Base-by-base conservation (phyloP, 306 rosid genomes). In the Boehmeria nivea region DNA sequence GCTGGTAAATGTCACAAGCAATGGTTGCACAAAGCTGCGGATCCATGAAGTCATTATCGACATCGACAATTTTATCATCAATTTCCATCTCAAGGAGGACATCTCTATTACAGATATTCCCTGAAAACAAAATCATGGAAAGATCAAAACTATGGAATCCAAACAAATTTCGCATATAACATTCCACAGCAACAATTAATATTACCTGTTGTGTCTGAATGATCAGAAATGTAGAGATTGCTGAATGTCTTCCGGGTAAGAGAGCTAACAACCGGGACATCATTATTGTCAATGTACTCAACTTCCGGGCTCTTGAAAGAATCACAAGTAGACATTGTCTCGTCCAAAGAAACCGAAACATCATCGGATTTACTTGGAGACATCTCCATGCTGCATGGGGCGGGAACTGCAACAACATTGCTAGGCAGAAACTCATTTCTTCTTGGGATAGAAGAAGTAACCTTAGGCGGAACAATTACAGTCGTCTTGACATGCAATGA, bases 1-100 rank as follows among this genome's bases (percentile, higher is more conserved):
- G 95, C 76, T 82, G 79, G 85, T 91, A 91, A 60, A 91, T 91
- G 50, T 91, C 98, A 81, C 98, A 87, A 67, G 98, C 96, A 69
- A 78, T 74, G 42, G 96, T 61, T 21, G 98, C 85, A 77, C 96
- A 91, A 8, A 82, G 77, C 68, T 87, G 98, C 0, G 98, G 96
- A 73, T 91, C 98, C 72, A 58, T 68, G 75, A 65, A 72, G 67
- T 78, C 65, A 8, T 63, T 77, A 71, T 91, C 96, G 1, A 91
- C 70, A 71, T 82, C 74, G 16, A 78, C 74, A 60, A 82, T 31
- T 17, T 70, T 70, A 42, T 76, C 78, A 21, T 79, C 84, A 13
- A 69, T 75, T 64, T 82, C 93, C 76, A 81, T 66, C 36, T 78
- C 84, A 34, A 72, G 72, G 23, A 76, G 73, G 51, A 78, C 72